These are phyloP conservation scores for Kingdonia uniflora DNA, from an alignment of 164 flowering plant species.

Conservation along the genomic window DNA sequence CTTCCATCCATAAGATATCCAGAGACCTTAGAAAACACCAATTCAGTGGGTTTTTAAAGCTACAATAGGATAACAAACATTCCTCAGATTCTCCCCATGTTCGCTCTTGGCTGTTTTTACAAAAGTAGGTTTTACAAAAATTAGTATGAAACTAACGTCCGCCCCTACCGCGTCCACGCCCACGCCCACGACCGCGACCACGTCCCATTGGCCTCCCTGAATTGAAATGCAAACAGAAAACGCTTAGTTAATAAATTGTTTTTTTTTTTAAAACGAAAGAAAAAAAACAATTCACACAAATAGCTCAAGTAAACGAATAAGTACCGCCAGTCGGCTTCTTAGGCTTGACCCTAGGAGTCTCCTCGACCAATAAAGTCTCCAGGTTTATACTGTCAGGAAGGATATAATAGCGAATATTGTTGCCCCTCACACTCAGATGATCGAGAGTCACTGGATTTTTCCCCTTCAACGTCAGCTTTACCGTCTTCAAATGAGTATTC, in stretches of 20 bases:
- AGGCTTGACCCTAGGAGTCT: constrained; percentile 86
- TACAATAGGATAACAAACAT: too few species aligned
- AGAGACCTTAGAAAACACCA: too few species aligned
- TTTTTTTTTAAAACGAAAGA: neutral
- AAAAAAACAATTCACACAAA: neutral
- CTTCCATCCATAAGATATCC: too few species aligned
- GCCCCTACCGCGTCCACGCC: constrained; percentile 91
- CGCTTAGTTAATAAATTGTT: neutral
- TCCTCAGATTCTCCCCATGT: too few species aligned
- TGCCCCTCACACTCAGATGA: constrained; percentile 90
- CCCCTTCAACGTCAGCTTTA: constrained; percentile 74
- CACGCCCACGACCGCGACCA: constrained; percentile 88
- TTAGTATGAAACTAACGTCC: constrained; percentile 37
- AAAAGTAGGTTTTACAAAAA: constrained; percentile 10
- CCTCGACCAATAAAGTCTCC: constrained; percentile 82
- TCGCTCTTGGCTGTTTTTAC: constrained; percentile 1
- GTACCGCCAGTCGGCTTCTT: constrained; percentile 88
- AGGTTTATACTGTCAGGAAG: constrained; percentile 92
- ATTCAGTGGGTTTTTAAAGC: too few species aligned
- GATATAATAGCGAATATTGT: constrained; percentile 80
- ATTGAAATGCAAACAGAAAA: neutral
- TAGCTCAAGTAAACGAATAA: neutral
- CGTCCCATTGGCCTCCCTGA: constrained; percentile 82
- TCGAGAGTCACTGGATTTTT: constrained; percentile 82
- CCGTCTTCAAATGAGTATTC: constrained; percentile 91